phyloP scores from a whole-genome alignment of 2,329 filamentous ascomycete species.

The Aspergillus neotritici region DNA sequence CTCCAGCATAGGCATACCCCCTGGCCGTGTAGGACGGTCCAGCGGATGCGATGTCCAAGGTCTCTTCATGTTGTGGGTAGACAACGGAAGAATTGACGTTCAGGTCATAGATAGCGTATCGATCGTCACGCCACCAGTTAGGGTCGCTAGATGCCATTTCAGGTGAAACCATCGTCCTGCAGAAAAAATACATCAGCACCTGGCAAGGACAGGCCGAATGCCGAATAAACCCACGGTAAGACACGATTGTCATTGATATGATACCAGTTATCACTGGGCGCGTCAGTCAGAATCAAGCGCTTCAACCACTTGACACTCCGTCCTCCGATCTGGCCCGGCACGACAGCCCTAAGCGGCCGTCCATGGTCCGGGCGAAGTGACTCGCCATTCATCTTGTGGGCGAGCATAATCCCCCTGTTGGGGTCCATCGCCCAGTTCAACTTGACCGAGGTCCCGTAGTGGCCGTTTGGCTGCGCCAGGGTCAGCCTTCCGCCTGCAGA shows the following conservation, averaged over 20 bases:
- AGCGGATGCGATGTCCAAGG: conserved; percentile 47
- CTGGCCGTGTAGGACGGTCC: conserved; percentile 57
- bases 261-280: conserved; percentile 88
- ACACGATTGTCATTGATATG: conserved; percentile 93
- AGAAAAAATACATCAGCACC: conserved; percentile 3
- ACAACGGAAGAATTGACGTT: conserved; percentile 79
- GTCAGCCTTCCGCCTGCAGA: conserved; percentile 13
- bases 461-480: conserved; percentile 63
- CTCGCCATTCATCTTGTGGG: conserved; percentile 87
- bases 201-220: not conserved
- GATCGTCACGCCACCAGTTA: conserved; percentile 79
- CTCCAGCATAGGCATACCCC: conserved; percentile 85
- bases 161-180: conserved; percentile 69
- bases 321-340: conserved; percentile 87
- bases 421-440: conserved; percentile 82
- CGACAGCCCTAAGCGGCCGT: conserved; percentile 72
- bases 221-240: conserved; percentile 51
- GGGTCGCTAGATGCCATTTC: conserved; percentile 70
- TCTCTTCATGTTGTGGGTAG: conserved; percentile 73
- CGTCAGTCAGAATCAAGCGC: conserved; percentile 68
- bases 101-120: conserved; percentile 88
- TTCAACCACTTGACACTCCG: conserved; percentile 92
- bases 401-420: conserved; percentile 77
- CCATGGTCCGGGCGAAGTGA: conserved; percentile 76
- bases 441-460: conserved; percentile 83